Evolutionary conservation across 805 yeast species (phyloP).

Genomic region (Spathaspora passalidarum): DNA sequence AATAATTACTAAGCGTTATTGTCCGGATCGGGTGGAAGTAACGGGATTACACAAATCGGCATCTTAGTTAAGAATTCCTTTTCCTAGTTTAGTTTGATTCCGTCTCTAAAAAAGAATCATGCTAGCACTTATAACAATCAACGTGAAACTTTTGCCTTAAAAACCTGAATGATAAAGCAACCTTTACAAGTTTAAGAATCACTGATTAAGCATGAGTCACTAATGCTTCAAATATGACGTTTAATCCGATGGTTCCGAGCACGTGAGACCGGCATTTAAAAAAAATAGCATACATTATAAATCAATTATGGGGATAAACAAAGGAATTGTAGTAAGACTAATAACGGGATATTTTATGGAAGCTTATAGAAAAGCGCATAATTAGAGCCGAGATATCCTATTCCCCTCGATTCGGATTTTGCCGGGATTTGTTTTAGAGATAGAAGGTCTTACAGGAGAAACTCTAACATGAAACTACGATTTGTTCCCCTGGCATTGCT

Average conservation of each 20-base stretch:
- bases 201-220: too few relatives aligned
- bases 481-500: too few relatives aligned
- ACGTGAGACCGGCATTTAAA: not conserved
- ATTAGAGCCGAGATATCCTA: not conserved
- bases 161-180: too few relatives aligned
- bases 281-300: not conserved
- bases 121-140: too few relatives aligned
- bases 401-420: not conserved
- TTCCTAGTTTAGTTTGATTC: not conserved
- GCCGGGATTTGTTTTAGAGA: not conserved
- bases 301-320: not conserved
- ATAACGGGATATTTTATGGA: not conserved
- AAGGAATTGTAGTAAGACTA: not conserved
- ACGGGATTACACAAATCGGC: not conserved
- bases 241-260: constrained; percentile 1
- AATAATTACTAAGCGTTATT: not conserved
- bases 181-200: too few relatives aligned
- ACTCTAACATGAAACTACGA: too few relatives aligned
- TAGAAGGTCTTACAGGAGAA: too few relatives aligned
- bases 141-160: too few relatives aligned
- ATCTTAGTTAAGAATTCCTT: not conserved
- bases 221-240: too few relatives aligned
- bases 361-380: not conserved
- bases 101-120: too few relatives aligned
- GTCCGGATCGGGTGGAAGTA: not conserved